Percentiles rank a stretch among this genome's conserved stretches.
These are phyloP conservation scores for Zygotorulaspora danielsina DNA, from an alignment of 805 yeast genomes.

Conservation along the genomic window DNA sequence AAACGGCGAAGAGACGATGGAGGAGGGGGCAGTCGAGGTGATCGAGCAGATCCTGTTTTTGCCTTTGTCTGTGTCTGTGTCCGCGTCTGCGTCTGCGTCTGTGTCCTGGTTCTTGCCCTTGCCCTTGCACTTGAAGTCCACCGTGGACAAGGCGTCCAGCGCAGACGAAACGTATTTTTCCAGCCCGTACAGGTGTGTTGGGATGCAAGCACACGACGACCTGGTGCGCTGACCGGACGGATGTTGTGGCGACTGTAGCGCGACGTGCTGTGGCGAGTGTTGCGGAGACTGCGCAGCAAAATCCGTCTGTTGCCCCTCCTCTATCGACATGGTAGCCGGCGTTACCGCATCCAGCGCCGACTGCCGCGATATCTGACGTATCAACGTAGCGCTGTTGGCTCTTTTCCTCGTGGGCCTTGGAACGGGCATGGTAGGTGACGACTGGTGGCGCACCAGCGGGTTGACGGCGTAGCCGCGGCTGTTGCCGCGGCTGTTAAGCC, in stretches of 20 bases:
- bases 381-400: conserved; percentile 6
- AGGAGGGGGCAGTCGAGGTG: neutral
- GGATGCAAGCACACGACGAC: conserved; percentile 16
- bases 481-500: too few species aligned
- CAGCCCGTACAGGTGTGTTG: conserved; percentile 29
- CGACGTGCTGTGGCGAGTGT: neutral
- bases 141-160: conserved; percentile 24
- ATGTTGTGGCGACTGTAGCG: conserved; percentile 4
- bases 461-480: neutral
- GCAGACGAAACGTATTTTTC: conserved; percentile 30
- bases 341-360: neutral
- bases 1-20: neutral
- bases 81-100: too few species aligned
- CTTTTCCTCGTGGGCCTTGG: neutral
- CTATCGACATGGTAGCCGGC: neutral
- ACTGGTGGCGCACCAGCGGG: conserved; percentile 1
- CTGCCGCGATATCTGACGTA: conserved; percentile 6
- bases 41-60: too few species aligned
- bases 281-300: conserved; percentile 3
- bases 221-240: conserved; percentile 11
- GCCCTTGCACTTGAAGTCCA: too few species aligned
- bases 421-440: conserved; percentile 1
- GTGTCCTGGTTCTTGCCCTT: too few species aligned
- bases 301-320: conserved; percentile 7
- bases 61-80: too few species aligned